Conservation (phyloP, 192 early-diverging fungal species). For the Coemansia brasiliensis region DNA sequence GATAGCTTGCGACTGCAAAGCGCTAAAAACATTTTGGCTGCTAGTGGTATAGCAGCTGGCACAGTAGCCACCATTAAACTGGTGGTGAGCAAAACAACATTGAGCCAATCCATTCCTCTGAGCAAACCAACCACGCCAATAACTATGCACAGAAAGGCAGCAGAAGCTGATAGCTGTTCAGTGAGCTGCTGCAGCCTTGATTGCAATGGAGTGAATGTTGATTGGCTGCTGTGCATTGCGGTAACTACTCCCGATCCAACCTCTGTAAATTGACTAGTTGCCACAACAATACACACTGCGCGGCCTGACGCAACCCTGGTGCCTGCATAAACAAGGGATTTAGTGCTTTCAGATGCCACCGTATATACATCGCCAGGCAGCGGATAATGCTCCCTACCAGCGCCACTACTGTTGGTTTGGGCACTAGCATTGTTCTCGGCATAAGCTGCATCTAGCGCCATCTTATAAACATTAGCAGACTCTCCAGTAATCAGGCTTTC, state of each 20-base stretch:
- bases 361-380: neutral
- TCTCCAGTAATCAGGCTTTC: constrained; percentile 94
- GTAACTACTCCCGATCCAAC: constrained; percentile 15
- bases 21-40: constrained; percentile 45
- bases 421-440: neutral
- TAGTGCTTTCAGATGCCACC: constrained; percentile 2
- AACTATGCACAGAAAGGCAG: constrained; percentile 15
- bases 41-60: constrained; percentile 52
- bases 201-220: constrained; percentile 22
- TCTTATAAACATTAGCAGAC: constrained; percentile 48
- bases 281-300: constrained; percentile 34
- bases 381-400: constrained; percentile 1
- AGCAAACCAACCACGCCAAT: constrained; percentile 21
- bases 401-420: constrained; percentile 1
- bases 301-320: constrained; percentile 33
- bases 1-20: constrained; percentile 26
- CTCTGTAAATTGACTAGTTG: constrained; percentile 26
- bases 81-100: constrained; percentile 35
- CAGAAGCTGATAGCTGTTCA: constrained; percentile 17
- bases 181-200: constrained; percentile 24
- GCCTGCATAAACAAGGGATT: constrained; percentile 33
- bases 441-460: constrained; percentile 6
- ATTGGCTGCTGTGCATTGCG: constrained; percentile 13
- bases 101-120: constrained; percentile 34
- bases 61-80: constrained; percentile 51